Percentiles rank a stretch among this genome's conserved stretches.
These are phyloP conservation scores for Syzygium grande DNA, from an alignment of 345 rosid species.

Conservation along the genomic window DNA sequence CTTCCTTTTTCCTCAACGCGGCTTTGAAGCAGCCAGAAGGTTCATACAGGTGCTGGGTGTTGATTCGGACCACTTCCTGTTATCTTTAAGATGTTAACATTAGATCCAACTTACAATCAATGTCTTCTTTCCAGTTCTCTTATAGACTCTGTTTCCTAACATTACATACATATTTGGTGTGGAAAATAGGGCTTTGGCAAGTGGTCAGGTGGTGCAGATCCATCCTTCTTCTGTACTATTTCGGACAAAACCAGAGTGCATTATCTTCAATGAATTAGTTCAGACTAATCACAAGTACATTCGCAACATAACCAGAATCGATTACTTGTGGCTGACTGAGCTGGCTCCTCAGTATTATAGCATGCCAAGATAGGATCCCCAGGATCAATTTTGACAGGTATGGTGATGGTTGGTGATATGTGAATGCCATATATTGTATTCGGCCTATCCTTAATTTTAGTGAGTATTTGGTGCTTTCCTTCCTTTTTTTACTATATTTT, in stretches of 20 bases:
- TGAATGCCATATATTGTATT: neutral
- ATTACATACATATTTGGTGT: neutral
- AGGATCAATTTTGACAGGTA: neutral
- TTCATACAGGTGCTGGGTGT: constrained; percentile 50
- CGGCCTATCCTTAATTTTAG: neutral
- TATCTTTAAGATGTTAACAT: constrained; percentile 1
- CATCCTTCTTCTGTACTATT: constrained; percentile 84
- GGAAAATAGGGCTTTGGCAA: constrained; percentile 73
- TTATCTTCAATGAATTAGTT: constrained; percentile 74
- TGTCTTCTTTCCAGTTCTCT: neutral
- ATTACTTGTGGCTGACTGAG: constrained; percentile 78
- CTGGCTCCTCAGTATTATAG: constrained; percentile 80
- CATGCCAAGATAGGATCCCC: constrained; percentile 25
- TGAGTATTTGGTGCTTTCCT: neutral
- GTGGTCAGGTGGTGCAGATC: constrained; percentile 76
- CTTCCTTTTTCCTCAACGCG: constrained; percentile 91
- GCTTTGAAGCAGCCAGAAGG: constrained; percentile 88
- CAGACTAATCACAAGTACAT: constrained; percentile 77
- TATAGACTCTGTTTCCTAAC: neutral
- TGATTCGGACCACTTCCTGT: neutral
- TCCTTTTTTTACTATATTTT: neutral
- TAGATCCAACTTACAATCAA: neutral
- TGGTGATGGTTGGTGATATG: neutral
- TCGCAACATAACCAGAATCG: constrained; percentile 65
- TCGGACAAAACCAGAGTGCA: constrained; percentile 66